phyloP scores from a whole-genome alignment of 441 rosid genomes.

The Jatropha podagrica region DNA sequence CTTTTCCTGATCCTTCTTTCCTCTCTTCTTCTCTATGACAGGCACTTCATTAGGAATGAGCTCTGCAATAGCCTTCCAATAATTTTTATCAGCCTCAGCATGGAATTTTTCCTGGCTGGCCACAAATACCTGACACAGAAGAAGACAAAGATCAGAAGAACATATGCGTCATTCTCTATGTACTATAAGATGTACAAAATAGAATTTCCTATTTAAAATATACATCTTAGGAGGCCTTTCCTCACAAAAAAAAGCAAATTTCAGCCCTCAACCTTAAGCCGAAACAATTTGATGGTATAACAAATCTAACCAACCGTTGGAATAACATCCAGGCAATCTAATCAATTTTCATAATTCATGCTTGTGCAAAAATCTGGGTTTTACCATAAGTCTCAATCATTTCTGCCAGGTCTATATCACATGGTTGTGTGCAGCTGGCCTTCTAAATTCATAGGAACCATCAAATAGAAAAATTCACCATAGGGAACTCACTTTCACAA shows the following conservation, averaged over 20 bases:
- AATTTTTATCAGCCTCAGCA: conserved; percentile 66
- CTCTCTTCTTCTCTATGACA: conserved; percentile 58
- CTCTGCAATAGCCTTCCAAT: conserved; percentile 89
- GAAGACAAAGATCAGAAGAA: conserved; percentile 12
- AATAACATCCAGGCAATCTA: background rate
- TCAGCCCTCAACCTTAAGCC: background rate
- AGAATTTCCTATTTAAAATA: background rate
- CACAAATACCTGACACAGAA: conserved; percentile 46
- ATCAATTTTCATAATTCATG: background rate
- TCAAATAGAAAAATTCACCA: background rate
- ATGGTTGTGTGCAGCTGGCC: background rate
- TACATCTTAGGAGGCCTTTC: background rate
- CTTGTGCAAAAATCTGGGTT: background rate
- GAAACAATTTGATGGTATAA: background rate
- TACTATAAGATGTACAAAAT: background rate
- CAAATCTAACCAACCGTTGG: background rate
- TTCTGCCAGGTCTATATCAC: background rate
- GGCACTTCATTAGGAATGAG: conserved; percentile 86
- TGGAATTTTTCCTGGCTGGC: conserved; percentile 67
- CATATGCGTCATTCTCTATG: background rate
- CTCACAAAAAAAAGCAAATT: background rate
- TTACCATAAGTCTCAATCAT: background rate
- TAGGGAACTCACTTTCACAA: background rate
- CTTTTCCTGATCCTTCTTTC: conserved; percentile 71
- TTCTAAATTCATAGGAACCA: background rate